Evolutionary conservation across 139 green algal genomes (phyloP), one percentile per base, ranked within the genome.

Genomic region (Chlorokybus atmophyticus): DNA sequence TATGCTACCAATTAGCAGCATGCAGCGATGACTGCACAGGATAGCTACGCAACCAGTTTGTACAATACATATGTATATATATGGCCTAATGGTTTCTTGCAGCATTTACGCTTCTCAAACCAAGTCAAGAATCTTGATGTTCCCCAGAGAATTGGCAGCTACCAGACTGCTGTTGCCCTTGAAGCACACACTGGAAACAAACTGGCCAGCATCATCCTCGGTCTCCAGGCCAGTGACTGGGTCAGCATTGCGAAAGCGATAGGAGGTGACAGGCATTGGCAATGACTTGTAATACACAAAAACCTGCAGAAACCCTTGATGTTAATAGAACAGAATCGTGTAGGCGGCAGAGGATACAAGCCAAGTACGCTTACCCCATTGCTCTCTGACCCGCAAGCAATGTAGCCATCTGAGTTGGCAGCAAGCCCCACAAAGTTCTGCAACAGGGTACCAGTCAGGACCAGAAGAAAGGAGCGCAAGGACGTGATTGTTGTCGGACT

Each of bases 391-490:
- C 87, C 87, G 3, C 85, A 86, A 1, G 93, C 54, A 35, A 95
- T 85, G 30, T 88, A 82, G 28, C 73, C 76, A 2, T 82, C 69
- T n/a, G n/a, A n/a, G 3, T 47, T 66, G 17, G 84, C 81, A 4
- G 75, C 62, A 27, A 96, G 70, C 10, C 88, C 88, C 28, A 94
- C 88, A 67, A 96, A 96, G 67, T 96, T 93, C 58, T 69, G 54
- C 31, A 27, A 17, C n/a, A n/a, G n/a, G n/a, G n/a, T 41, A 52
- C 21, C 14, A 55, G 48, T 17, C 17, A 14, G 17, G 25, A 55
- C 21, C 14, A 55, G 19, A 47, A n/a, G 39, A 19, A 47, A 19
- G 19, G 39, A 47, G 48, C 48, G 17, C 10, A 17, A 55, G 23
- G 27, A 55, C 48, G 27, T 55, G 14, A 55, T 14, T 55, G 48